These are phyloP conservation scores for Gardenia jasminoides DNA, from an alignment of 257 asterid genomes.

Conservation along the genomic window DNA sequence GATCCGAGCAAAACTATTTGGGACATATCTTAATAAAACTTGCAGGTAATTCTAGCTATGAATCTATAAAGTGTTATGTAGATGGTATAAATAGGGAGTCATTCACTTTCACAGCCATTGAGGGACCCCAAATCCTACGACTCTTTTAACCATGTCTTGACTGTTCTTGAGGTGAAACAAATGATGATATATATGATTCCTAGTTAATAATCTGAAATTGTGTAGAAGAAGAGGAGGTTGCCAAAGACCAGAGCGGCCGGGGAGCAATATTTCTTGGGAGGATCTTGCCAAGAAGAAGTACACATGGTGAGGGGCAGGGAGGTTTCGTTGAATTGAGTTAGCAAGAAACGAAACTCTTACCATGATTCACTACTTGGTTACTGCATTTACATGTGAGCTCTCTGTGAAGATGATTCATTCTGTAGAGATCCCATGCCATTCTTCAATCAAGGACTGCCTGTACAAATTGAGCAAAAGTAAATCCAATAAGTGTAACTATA, in stretches of 20 bases:
- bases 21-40: no score
- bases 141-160: no score
- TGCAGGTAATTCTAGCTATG: no score
- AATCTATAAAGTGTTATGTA: no score
- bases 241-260: constrained; percentile 28
- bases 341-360: constrained; percentile 59
- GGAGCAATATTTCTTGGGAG: constrained; percentile 54
- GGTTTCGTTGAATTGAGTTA: constrained; percentile 66
- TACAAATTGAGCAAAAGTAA: constrained; percentile 22
- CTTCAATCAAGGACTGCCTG: constrained; percentile 57
- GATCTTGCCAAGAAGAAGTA: constrained; percentile 70
- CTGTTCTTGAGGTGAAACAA: no score
- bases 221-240: constrained; percentile 61
- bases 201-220: no score
- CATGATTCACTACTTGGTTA: constrained; percentile 47
- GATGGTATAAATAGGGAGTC: no score
- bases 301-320: constrained; percentile 66
- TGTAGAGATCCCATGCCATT: constrained; percentile 53
- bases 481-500: no score
- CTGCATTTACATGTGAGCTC: constrained; percentile 49
- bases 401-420: constrained; percentile 35
- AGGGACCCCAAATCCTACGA: no score
- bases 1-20: no score
- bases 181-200: no score
- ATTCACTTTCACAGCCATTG: no score